Conservation (phyloP, 192 early-diverging fungal genomes). For the Linnemannia zychae region DNA sequence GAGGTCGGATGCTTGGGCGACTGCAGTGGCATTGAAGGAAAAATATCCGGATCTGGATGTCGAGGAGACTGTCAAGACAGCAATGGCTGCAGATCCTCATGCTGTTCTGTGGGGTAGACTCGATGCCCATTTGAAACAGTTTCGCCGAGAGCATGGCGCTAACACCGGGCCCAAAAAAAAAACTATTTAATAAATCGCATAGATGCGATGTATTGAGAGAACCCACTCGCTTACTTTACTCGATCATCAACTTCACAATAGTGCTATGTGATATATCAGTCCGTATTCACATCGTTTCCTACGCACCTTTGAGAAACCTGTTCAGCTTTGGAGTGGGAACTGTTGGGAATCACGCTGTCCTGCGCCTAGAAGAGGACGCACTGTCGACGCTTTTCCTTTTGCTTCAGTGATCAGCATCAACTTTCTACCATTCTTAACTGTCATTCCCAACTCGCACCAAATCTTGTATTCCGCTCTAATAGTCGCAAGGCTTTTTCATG, state of each 20-base stretch:
- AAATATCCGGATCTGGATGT: background rate
- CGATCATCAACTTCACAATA: background rate
- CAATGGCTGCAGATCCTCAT: background rate
- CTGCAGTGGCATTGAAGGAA: background rate
- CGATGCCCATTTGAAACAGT: background rate
- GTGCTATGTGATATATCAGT: background rate
- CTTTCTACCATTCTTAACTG: conserved; percentile 17
- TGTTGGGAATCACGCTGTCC: conserved; percentile 12
- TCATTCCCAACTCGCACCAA: conserved; percentile 21
- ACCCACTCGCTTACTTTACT: too few relatives aligned
- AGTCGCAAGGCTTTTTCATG: conserved; percentile 12
- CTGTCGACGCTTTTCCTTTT: conserved; percentile 9
- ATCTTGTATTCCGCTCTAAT: conserved; percentile 22
- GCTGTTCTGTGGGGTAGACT: background rate
- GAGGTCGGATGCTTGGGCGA: background rate
- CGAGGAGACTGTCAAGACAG: conserved; percentile 1
- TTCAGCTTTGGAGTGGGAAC: conserved; percentile 27
- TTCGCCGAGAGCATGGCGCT: background rate
- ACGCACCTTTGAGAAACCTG: conserved; percentile 26
- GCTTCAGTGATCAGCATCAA: conserved; percentile 15
- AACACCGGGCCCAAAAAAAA: too few relatives aligned
- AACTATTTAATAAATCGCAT: too few relatives aligned
- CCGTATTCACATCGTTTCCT: background rate
- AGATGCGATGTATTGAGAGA: too few relatives aligned
- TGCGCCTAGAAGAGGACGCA: background rate